Evolutionary conservation across 2,329 filamentous ascomycete species (phyloP).

Genomic region (Colletotrichum sp.): DNA sequence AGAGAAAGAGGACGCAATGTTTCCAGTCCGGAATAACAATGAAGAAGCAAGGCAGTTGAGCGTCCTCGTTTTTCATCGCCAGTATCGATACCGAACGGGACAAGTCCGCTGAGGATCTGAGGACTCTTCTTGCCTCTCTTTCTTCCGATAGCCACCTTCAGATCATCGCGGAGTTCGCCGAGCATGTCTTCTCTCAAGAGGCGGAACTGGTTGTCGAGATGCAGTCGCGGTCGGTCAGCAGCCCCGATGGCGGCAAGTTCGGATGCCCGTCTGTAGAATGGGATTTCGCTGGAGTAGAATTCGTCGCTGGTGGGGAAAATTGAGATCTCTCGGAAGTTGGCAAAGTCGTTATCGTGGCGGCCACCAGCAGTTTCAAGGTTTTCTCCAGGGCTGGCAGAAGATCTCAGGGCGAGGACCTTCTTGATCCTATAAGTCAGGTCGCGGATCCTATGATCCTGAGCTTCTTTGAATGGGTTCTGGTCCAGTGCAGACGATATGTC

Average conservation of each 20-base stretch:
- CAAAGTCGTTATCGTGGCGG: conserved; percentile 76
- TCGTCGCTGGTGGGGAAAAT: conserved; percentile 73
- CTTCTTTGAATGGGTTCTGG: conserved; percentile 25
- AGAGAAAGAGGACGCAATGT: conserved; percentile 35
- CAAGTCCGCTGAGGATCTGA: conserved; percentile 43
- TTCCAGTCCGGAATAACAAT: conserved; percentile 50
- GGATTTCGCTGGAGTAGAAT: conserved; percentile 53
- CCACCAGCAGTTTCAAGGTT: conserved; percentile 56
- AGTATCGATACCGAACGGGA: conserved; percentile 40
- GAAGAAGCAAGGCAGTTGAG: conserved; percentile 39
- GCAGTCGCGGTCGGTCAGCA: conserved; percentile 44
- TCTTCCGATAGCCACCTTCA: conserved; percentile 53
- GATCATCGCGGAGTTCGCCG: conserved; percentile 66
- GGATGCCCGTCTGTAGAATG: conserved; percentile 60
- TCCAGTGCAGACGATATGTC: conserved; percentile 31
- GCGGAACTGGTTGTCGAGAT: conserved; percentile 76
- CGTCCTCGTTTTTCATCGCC: conserved; percentile 31
- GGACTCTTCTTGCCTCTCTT: conserved; percentile 47
- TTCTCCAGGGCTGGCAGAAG: conserved; percentile 17
- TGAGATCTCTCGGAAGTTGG: conserved; percentile 62
- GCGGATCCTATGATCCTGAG: conserved; percentile 26
- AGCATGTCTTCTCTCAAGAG: conserved; percentile 75
- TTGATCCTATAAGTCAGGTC: conserved; percentile 40
- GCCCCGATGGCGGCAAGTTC: conserved; percentile 47
- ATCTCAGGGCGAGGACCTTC: conserved; percentile 37